phyloP scores from a whole-genome alignment of 75 land plant genomes.

The Pinus taeda region DNA sequence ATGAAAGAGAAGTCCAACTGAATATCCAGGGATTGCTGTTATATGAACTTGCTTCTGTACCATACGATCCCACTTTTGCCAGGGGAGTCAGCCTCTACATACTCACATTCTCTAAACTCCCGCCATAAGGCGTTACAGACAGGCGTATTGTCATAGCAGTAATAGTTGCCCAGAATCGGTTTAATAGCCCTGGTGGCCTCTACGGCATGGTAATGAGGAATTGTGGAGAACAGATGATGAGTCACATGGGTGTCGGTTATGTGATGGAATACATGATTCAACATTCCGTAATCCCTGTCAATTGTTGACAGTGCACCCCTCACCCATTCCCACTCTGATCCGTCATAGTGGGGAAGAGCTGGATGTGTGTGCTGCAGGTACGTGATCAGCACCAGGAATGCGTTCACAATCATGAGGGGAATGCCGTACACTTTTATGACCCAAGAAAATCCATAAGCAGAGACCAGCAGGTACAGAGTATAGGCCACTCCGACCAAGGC shows the following conservation, averaged over 20 bases:
- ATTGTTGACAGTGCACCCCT: conserved; percentile 14
- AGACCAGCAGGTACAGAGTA: too few species aligned
- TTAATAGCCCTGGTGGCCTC: conserved; percentile 59
- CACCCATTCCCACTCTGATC: conserved; percentile 81
- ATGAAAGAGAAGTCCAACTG: too few species aligned
- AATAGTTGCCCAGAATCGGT: conserved; percentile 63
- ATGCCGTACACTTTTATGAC: conserved; percentile 53
- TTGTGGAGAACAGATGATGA: conserved; percentile 77
- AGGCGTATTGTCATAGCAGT: conserved; percentile 65
- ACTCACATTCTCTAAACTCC: conserved; percentile 68
- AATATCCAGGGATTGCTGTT: too few species aligned
- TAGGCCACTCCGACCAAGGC: too few species aligned
- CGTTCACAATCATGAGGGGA: conserved; percentile 65
- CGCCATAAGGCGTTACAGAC: conserved; percentile 60
- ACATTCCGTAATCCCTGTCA: conserved; percentile 73
- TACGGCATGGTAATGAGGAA: conserved; percentile 59
- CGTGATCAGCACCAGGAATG: too few species aligned
- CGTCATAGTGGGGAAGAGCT: conserved; percentile 51
- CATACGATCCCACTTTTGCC: conserved; percentile 8
- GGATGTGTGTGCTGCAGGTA: too few species aligned
- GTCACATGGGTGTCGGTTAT: conserved; percentile 53
- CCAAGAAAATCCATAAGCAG: conserved; percentile 16
- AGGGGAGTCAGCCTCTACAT: conserved; percentile 18
- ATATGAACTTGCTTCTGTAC: too few species aligned
- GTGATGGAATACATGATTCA: conserved; percentile 25